These are phyloP conservation scores for Neurospora sp. DNA, from an alignment of 495 filamentous ascomycete species.

Conservation along the genomic window DNA sequence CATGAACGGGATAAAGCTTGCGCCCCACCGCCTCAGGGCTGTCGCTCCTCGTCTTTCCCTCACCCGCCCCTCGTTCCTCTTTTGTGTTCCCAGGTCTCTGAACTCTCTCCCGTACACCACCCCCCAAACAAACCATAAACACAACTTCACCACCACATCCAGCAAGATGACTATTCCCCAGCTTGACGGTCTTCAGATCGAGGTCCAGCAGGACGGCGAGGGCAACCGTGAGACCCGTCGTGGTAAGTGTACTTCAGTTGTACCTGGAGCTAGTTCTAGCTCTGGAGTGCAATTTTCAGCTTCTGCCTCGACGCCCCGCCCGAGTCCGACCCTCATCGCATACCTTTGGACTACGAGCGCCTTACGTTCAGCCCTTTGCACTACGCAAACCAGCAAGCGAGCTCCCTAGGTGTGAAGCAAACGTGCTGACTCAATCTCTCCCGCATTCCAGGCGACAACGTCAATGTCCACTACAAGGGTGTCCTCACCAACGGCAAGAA, in stretches of 20 bases:
- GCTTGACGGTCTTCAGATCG: conserved; percentile 19
- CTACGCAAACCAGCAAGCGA: background rate
- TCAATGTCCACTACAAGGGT: conserved; percentile 24
- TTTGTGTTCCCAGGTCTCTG: background rate
- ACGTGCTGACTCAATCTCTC: background rate
- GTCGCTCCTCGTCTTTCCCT: background rate
- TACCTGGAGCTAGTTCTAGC: background rate
- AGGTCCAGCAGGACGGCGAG: conserved; percentile 11
- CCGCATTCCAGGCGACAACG: conserved; percentile 14
- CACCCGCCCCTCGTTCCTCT: conserved; percentile 2
- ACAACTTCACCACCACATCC: background rate
- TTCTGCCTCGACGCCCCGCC: background rate
- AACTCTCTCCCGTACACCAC: background rate
- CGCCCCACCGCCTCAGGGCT: background rate
- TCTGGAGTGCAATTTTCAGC: background rate
- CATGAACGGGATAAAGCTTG: background rate
- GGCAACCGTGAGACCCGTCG: conserved; percentile 19
- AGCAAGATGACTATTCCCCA: conserved; percentile 23
- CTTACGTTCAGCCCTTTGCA: background rate
- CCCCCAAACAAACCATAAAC: background rate
- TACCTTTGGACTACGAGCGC: background rate
- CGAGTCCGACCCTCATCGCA: background rate
- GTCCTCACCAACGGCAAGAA: conserved; percentile 22
- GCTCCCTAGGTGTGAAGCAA: background rate
- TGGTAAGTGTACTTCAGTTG: conserved; percentile 14